These are phyloP conservation scores for Syncephalastrum contaminatum DNA, from an alignment of 371 early-diverging fungal species.

Conservation along the genomic window DNA sequence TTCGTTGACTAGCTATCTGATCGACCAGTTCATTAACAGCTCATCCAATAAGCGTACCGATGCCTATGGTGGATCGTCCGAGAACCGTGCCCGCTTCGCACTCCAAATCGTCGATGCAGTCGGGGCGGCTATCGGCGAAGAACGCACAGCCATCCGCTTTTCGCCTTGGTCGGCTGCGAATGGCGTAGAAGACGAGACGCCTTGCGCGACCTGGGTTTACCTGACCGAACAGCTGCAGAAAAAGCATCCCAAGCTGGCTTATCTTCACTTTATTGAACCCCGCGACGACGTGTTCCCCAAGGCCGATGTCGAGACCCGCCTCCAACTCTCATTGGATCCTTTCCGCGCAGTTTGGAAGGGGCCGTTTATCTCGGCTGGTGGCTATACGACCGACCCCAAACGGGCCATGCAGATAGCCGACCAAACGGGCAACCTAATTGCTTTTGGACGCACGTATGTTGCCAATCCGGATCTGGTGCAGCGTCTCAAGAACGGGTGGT, in stretches of 20 bases:
- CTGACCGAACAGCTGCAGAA: conserved; percentile 21
- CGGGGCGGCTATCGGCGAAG: conserved; percentile 9
- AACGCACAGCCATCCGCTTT: conserved; percentile 17
- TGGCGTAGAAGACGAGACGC: conserved; percentile 31
- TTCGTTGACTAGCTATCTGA: conserved; percentile 38
- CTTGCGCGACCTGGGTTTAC: conserved; percentile 34
- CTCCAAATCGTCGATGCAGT: conserved; percentile 44
- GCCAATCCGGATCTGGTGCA: conserved; percentile 37
- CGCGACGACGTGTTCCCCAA: conserved; percentile 16
- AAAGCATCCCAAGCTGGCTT: conserved; percentile 25
- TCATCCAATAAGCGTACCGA: conserved; percentile 59
- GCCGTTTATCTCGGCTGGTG: conserved; percentile 26
- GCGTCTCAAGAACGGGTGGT: conserved; percentile 24
- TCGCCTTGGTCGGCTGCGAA: conserved; percentile 22
- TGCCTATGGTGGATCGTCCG: conserved; percentile 54
- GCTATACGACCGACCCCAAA: conserved; percentile 20
- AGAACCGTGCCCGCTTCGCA: conserved; percentile 52
- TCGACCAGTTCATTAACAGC: conserved; percentile 43
- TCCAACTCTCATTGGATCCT: conserved; percentile 17
- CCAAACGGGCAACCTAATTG: conserved; percentile 24
- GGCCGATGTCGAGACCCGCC: conserved; percentile 7
- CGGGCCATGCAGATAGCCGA: conserved; percentile 23
- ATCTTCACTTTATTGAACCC: conserved; percentile 35
- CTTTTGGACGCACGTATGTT: conserved; percentile 34
- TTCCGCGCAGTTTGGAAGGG: conserved; percentile 34